Evolutionary conservation across 2,329 filamentous ascomycete genomes (phyloP).

Genomic region (Pseudocercospora vitis): DNA sequence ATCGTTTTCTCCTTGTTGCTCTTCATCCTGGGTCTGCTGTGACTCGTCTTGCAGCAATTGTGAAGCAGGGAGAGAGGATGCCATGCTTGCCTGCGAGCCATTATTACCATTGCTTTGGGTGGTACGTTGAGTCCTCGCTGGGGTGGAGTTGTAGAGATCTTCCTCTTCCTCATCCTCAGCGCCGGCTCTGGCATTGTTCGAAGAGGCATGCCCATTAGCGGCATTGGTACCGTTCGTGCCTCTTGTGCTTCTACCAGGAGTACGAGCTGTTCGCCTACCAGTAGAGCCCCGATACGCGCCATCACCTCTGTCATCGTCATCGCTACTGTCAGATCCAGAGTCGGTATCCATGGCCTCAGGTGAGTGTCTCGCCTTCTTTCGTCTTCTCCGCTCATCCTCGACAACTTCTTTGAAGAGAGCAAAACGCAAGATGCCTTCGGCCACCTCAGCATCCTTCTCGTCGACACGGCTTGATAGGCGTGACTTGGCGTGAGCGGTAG

Average conservation of each 20-base stretch:
- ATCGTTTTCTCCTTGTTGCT: slow-evolving; percentile 40
- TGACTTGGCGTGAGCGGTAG: slow-evolving; percentile 92
- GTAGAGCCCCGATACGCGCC: slow-evolving; percentile 30
- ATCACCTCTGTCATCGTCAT: slow-evolving; percentile 58
- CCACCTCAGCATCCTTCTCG: slow-evolving; percentile 81
- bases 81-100: slow-evolving; percentile 63
- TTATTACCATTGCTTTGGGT: slow-evolving; percentile 40
- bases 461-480: slow-evolving; percentile 85
- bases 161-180: slow-evolving; percentile 52
- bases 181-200: slow-evolving; percentile 33
- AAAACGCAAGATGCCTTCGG: slow-evolving; percentile 87
- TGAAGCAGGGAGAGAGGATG: slow-evolving; percentile 76
- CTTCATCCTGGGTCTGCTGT: slow-evolving; percentile 42
- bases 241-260: slow-evolving; percentile 29
- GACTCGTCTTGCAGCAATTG: slow-evolving; percentile 61
- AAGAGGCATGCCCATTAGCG: slow-evolving; percentile 20
- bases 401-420: slow-evolving; percentile 97
- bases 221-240: slow-evolving; percentile 24
- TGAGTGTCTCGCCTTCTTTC: slow-evolving; percentile 70
- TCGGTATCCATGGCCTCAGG: slow-evolving; percentile 56
- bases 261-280: slow-evolving; percentile 30
- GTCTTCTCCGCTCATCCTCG: slow-evolving; percentile 73
- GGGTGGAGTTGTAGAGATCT: slow-evolving; percentile 52
- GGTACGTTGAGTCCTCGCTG: slow-evolving; percentile 35
- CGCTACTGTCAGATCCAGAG: slow-evolving; percentile 56